Evolutionary conservation across 2,329 filamentous ascomycete species (phyloP).

Genomic region (Tolypocladium endophyticum): DNA sequence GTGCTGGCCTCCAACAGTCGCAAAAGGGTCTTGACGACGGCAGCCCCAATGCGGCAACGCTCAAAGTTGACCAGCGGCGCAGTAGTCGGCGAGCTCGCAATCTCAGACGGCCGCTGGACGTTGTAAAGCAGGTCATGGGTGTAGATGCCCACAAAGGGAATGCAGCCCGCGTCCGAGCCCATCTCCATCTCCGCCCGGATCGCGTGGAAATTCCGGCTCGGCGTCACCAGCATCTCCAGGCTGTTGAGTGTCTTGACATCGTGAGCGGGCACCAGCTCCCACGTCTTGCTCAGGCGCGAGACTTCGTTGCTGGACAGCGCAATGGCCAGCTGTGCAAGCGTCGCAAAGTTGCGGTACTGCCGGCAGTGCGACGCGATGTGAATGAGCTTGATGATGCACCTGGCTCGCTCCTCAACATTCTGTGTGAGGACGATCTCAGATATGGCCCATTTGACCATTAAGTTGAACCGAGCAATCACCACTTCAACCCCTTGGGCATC

Average conservation of each 20-base stretch:
- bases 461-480: slow-evolving; percentile 76
- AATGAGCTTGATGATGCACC: slow-evolving; percentile 70
- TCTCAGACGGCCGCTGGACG: slow-evolving; percentile 65
- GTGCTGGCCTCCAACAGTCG: slow-evolving; percentile 71
- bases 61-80: slow-evolving; percentile 75
- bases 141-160: slow-evolving; percentile 76
- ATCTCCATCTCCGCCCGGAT: slow-evolving; percentile 71
- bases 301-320: slow-evolving; percentile 67
- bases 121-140: slow-evolving; percentile 79
- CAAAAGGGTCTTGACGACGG: slow-evolving; percentile 69
- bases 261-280: slow-evolving; percentile 54
- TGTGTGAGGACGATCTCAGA: slow-evolving; percentile 71
- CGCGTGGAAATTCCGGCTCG: slow-evolving; percentile 66
- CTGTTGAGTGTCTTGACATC: slow-evolving; percentile 58
- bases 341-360: slow-evolving; percentile 71
- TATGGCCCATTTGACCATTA: slow-evolving; percentile 79
- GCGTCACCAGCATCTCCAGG: slow-evolving; percentile 64
- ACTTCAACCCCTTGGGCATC: slow-evolving; percentile 71
- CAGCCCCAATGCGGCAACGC: slow-evolving; percentile 63
- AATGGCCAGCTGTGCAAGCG: slow-evolving; percentile 70
- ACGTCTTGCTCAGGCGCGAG: slow-evolving; percentile 56
- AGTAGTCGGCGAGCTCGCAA: slow-evolving; percentile 54
- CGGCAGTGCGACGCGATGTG: slow-evolving; percentile 71
- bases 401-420: slow-evolving; percentile 59
- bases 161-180: slow-evolving; percentile 59